A percentile compares a stretch with the other conserved stretches of the same genome.
phyloP scores from a whole-genome alignment of 495 filamentous ascomycete genomes.

The Penicillium samsonianum region DNA sequence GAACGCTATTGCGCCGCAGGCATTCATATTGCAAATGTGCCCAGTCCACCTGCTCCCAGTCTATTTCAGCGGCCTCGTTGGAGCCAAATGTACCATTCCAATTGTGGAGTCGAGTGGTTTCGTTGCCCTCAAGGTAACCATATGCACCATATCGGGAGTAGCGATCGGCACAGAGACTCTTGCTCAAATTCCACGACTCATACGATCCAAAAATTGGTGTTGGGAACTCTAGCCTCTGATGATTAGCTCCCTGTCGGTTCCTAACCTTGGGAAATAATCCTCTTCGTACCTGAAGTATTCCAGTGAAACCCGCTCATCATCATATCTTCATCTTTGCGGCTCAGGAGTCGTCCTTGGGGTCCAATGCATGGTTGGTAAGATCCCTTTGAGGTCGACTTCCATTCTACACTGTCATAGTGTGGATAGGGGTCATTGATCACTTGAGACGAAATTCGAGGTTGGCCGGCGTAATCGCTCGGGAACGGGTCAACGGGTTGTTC shows the following conservation, averaged over 20 bases:
- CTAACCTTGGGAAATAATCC: no score
- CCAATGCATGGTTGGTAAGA: constrained; percentile 42
- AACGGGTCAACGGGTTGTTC: background rate
- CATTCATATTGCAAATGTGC: constrained; percentile 65
- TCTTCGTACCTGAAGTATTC: constrained; percentile 15
- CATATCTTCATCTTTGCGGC: constrained; percentile 38
- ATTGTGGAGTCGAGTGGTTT: background rate
- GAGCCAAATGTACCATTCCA: constrained; percentile 15
- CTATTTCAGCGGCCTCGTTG: constrained; percentile 23
- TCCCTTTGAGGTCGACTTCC: constrained; percentile 42
- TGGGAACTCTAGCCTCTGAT: constrained; percentile 33
- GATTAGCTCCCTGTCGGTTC: background rate
- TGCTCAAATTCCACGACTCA: constrained; percentile 42
- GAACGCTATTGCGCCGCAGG: constrained; percentile 55
- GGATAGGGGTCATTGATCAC: constrained; percentile 49
- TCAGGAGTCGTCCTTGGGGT: constrained; percentile 40
- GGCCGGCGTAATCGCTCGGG: constrained; percentile 4
- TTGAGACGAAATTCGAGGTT: background rate
- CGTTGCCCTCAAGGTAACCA: constrained; percentile 22
- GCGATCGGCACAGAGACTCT: constrained; percentile 49
- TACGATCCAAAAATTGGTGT: constrained; percentile 44
- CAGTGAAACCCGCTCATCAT: constrained; percentile 13
- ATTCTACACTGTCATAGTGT: constrained; percentile 43
- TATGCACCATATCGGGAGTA: constrained; percentile 50
- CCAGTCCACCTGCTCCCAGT: constrained; percentile 71